A percentile compares a stretch with the other conserved stretches of the same genome.
Evolutionary conservation across 1,284 basidiomycete genomes (phyloP).

Genomic region (Wallemia ichthyophaga): DNA sequence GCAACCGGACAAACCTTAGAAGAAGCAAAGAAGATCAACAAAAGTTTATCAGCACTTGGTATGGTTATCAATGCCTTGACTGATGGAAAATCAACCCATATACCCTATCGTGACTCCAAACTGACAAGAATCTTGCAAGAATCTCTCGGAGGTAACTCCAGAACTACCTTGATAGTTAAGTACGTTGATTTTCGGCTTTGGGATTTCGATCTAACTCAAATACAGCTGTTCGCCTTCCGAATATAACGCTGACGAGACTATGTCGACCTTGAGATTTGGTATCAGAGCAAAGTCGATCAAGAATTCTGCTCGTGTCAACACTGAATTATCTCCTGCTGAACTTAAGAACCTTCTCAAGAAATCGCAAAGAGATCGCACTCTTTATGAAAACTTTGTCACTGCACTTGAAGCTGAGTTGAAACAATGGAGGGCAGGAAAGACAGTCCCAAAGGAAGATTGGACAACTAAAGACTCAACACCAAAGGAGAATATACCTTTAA

Average conservation of each 20-base stretch:
- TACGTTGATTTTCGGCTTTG: not conserved
- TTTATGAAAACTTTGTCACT: constrained; percentile 61
- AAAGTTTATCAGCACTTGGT: constrained; percentile 80
- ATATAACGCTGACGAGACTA: constrained; percentile 87
- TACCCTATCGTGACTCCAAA: constrained; percentile 97
- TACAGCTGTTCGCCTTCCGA: constrained; percentile 58
- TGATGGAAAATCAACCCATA: constrained; percentile 87
- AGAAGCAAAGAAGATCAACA: constrained; percentile 99
- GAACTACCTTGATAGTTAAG: constrained; percentile 96
- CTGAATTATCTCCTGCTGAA: constrained; percentile 83
- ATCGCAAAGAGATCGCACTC: constrained; percentile 54
- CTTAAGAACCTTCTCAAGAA: constrained; percentile 76
- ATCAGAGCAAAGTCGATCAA: constrained; percentile 98
- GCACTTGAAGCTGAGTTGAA: constrained; percentile 71
- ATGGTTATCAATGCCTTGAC: constrained; percentile 99
- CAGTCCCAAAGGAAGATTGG: constrained; percentile 64
- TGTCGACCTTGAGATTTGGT: constrained; percentile 93
- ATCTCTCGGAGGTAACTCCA: constrained; percentile 92
- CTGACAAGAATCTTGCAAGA: constrained; percentile 98
- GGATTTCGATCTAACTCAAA: not conserved
- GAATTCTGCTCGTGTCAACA: constrained; percentile 96
- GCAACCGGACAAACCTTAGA: constrained; percentile 95
- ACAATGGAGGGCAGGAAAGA: constrained; percentile 64
- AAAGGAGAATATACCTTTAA: constrained; percentile 7
- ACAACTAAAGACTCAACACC: constrained; percentile 29